Percentiles rank a stretch among this genome's conserved stretches.
phyloP scores from a whole-genome alignment of 2,329 filamentous ascomycete genomes.

The Colletotrichum sp. region DNA sequence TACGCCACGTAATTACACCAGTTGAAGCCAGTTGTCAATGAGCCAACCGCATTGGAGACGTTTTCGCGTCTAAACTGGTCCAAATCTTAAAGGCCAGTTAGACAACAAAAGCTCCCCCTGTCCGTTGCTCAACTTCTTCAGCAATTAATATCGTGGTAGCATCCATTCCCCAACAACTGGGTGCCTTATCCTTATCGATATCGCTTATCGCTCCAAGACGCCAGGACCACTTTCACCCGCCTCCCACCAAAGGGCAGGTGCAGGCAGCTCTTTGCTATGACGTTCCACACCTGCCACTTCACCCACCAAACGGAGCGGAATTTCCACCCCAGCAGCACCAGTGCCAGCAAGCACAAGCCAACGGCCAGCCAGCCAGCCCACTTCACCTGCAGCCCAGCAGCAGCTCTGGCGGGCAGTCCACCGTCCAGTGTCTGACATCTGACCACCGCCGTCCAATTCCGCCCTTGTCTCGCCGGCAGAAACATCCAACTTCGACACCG shows the following conservation, averaged over 20 bases:
- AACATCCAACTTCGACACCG: constrained; percentile 1
- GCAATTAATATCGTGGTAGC: background rate
- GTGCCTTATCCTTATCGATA: constrained; percentile 7
- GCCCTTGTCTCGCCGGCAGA: constrained; percentile 12
- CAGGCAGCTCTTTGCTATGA: constrained; percentile 5
- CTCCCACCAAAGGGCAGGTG: background rate
- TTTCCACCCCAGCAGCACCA: background rate
- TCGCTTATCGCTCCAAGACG: background rate
- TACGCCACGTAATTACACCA: background rate
- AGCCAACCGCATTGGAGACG: background rate
- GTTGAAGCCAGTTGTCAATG: background rate
- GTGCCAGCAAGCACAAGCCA: background rate
- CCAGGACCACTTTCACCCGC: background rate
- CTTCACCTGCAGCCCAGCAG: background rate
- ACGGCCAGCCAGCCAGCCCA: background rate
- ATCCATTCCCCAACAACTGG: background rate
- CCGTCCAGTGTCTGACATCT: constrained; percentile 11
- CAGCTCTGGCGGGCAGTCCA: background rate
- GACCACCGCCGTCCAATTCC: constrained; percentile 17
- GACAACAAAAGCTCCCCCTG: background rate
- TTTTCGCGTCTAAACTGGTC: background rate
- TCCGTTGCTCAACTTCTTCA: background rate
- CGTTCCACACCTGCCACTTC: constrained; percentile 18
- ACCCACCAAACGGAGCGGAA: constrained; percentile 16
- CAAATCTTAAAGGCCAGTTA: background rate